phyloP scores from a whole-genome alignment of 352 stramenopile species.

The Phytophthora vignae region DNA sequence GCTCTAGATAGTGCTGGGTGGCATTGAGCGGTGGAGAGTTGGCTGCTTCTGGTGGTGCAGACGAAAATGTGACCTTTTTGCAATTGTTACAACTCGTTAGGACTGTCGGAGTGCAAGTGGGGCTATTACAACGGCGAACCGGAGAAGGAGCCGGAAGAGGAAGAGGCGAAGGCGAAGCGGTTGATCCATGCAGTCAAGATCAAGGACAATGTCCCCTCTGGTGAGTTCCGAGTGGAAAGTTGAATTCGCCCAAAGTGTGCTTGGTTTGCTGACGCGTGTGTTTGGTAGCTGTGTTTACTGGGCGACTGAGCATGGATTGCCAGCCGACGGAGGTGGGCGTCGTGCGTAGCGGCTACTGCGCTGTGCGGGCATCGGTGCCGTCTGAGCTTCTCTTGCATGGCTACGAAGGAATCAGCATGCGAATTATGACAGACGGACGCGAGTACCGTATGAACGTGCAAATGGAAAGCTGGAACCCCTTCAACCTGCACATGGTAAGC shows the following conservation, averaged over 20 bases:
- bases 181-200: constrained; percentile 57
- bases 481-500: constrained; percentile 89
- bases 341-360: constrained; percentile 87
- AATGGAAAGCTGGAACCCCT: constrained; percentile 89
- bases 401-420: constrained; percentile 87
- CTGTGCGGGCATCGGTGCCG: constrained; percentile 70
- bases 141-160: constrained; percentile 17
- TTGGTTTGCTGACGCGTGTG: constrained; percentile 1
- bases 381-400: constrained; percentile 68
- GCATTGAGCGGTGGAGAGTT: not conserved
- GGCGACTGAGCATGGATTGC: constrained; percentile 73
- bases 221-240: constrained; percentile 25
- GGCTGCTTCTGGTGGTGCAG: constrained; percentile 1
- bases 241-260: not conserved
- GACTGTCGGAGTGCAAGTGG: constrained; percentile 76
- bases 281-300: constrained; percentile 74
- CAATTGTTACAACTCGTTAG: constrained; percentile 28
- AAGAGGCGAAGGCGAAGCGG: constrained; percentile 28
- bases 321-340: constrained; percentile 82
- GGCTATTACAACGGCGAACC: constrained; percentile 55
- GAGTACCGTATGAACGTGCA: constrained; percentile 89
- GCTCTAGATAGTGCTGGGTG: not conserved
- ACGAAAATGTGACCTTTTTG: constrained; percentile 2
- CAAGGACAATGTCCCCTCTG: constrained; percentile 60
- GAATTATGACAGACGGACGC: constrained; percentile 86